Base-by-base conservation (phyloP, 768 basidiomycete genomes). In the Pulveroboletus sp. region DNA sequence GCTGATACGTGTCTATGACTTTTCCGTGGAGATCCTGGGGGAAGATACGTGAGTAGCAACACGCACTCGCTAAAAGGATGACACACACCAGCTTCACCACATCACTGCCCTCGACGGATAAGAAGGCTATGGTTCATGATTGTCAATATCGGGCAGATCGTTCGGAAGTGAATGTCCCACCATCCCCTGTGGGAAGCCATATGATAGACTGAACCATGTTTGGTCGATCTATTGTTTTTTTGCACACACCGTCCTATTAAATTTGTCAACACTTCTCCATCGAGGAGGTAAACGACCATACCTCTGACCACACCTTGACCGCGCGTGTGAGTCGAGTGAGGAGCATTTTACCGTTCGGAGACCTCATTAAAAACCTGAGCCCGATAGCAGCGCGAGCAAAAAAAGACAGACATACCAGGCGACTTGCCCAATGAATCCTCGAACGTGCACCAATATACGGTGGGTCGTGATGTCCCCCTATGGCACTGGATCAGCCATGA, bases 231-330 rank as follows among this genome's bases (percentile, higher is more conserved):
- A 80, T 80, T 16, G 75, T 79, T 56, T 68, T 72, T 50, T 60
- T 70, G 58, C 77, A 77, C 38, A 79, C 75, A 37, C 79, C 78
- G 17, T 76, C 72, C 77, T 80, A 43, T 30, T 11, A 34, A 10
- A 47, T 47, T 45, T 32, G 31, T 55, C 43, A 53, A 42, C 50
- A 19, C 44, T 23, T n/a, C 35, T 45, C 36, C n/a, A 43, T 30
- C 20, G 4, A n/a, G 23, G 44, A 24, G 20, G 49, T 19, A 36
- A 43, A 35, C 29, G 46, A 38, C 58, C 67, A 43, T 46, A 77
- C 77, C 63, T 76, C 74, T 5, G 69, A 74, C 78, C 78, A 80
- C 45, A 80, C 66, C 60, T 81, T 80, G 49, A 80, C 67, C 37
- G 71, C 71, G 29, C 75, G 76, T 47, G 65, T 71, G 46, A 77